A percentile compares a stretch with the other conserved stretches of the same genome.
phyloP scores from a whole-genome alignment of 1,139 yeast species.

The Blastobotrys persicus region DNA sequence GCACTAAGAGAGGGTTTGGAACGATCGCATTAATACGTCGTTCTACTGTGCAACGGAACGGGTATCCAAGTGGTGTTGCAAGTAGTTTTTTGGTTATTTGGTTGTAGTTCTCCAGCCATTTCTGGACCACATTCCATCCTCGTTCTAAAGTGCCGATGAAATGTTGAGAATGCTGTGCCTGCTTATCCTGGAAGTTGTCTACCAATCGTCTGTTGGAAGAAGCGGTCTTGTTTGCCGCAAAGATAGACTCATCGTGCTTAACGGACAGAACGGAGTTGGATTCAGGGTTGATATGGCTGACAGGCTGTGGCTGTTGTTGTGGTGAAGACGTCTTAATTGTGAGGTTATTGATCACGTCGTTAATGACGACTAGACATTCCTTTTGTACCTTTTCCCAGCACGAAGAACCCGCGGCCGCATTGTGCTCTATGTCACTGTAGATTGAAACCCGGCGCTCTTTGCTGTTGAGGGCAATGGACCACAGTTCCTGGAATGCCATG shows the following conservation, averaged over 20 bases:
- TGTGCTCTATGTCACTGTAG: conserved; percentile 36
- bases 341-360: conserved; percentile 19
- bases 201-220: conserved; percentile 19
- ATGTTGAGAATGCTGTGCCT: conserved; percentile 26
- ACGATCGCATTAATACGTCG: conserved; percentile 29
- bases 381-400: conserved; percentile 27
- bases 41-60: conserved; percentile 34
- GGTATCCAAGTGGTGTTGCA: conserved; percentile 23
- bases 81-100: conserved; percentile 18
- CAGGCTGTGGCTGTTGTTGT: conserved; percentile 10
- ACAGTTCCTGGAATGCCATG: conserved; percentile 42
- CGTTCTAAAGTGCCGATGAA: conserved; percentile 19
- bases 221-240: conserved; percentile 15
- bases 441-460: conserved; percentile 36
- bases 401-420: conserved; percentile 23
- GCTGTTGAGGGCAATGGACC: conserved; percentile 33
- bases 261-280: conserved; percentile 16
- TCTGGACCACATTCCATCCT: conserved; percentile 4
- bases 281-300: conserved; percentile 5
- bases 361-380: conserved; percentile 25
- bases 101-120: conserved; percentile 17
- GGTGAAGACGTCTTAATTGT: conserved; percentile 15
- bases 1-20: conserved; percentile 31
- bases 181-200: conserved; percentile 30
- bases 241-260: conserved; percentile 23